Conservation (phyloP, 225 moss, liverwort and hornwort species). For the Rhytidiadelphus loreus region DNA sequence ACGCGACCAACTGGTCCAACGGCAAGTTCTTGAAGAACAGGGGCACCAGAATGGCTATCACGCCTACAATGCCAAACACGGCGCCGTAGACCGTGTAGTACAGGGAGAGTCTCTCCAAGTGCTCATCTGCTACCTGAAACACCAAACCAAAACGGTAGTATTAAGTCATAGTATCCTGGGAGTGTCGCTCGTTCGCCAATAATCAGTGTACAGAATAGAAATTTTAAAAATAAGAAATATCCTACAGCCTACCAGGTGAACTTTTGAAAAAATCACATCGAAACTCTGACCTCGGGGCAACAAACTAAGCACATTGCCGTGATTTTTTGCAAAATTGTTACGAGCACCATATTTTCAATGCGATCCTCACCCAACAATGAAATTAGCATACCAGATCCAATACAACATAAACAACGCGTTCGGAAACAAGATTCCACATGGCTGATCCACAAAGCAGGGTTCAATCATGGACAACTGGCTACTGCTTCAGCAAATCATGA, state of each 20-base stretch:
- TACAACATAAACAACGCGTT: too few relatives aligned
- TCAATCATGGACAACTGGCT: background rate
- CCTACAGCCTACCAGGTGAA: too few relatives aligned
- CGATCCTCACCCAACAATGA: too few relatives aligned
- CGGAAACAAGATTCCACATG: background rate
- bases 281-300: background rate
- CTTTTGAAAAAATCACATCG: too few relatives aligned
- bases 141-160: background rate
- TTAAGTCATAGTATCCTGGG: background rate
- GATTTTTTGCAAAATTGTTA: background rate
- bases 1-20: slow-evolving; percentile 45
- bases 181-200: background rate
- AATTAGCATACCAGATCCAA: too few relatives aligned
- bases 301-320: background rate
- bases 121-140: slow-evolving; percentile 44
- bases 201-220: background rate
- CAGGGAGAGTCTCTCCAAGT: slow-evolving; percentile 48
- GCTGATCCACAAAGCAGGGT: background rate
- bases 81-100: slow-evolving; percentile 64
- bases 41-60: slow-evolving; percentile 42
- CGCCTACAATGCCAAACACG: slow-evolving; percentile 46
- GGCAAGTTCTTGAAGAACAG: slow-evolving; percentile 28
- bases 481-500: background rate
- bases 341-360: too few relatives aligned
- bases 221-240: background rate